A percentile compares a stretch with the other conserved stretches of the same genome.
Conservation (phyloP, 2,329 filamentous ascomycete genomes). For the Dactylellina haptotyla region DNA sequence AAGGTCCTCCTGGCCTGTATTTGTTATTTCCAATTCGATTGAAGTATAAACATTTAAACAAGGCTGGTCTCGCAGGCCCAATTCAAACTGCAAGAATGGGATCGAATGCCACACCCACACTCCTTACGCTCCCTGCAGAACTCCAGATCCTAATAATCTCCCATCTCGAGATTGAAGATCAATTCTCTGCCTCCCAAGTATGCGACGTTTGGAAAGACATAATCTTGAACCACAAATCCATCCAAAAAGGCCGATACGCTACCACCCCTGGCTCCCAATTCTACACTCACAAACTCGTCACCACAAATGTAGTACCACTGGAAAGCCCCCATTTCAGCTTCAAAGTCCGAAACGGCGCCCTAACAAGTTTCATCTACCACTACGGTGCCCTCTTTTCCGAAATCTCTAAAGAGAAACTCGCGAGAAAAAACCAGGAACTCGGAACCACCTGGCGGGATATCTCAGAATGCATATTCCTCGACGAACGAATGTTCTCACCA, state of each 20-base stretch:
- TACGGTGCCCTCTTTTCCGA: neutral
- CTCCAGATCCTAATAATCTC: conserved; percentile 12
- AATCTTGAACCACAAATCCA: neutral
- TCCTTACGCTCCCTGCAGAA: conserved; percentile 11
- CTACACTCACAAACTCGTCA: neutral
- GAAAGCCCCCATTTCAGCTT: conserved; percentile 6
- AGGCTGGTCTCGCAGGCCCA: too few species aligned
- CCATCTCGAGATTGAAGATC: conserved; percentile 7
- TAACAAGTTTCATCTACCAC: neutral
- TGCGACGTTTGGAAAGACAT: conserved; percentile 11
- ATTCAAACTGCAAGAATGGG: too few species aligned
- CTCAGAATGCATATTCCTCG: conserved; percentile 9
- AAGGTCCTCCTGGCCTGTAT: too few species aligned
- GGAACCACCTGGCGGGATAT: neutral
- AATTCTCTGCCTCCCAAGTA: conserved; percentile 5
- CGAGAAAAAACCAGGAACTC: neutral
- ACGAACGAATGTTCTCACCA: conserved; percentile 16
- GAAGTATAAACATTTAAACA: too few species aligned
- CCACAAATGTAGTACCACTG: neutral
- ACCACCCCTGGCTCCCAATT: too few species aligned
- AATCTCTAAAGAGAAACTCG: too few species aligned
- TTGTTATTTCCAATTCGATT: too few species aligned
- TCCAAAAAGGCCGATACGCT: conserved; percentile 1
- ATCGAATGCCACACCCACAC: neutral
- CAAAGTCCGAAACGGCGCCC: conserved; percentile 4